phyloP scores from a whole-genome alignment of 2,329 filamentous ascomycete species.

The Cytospora piceicola region DNA sequence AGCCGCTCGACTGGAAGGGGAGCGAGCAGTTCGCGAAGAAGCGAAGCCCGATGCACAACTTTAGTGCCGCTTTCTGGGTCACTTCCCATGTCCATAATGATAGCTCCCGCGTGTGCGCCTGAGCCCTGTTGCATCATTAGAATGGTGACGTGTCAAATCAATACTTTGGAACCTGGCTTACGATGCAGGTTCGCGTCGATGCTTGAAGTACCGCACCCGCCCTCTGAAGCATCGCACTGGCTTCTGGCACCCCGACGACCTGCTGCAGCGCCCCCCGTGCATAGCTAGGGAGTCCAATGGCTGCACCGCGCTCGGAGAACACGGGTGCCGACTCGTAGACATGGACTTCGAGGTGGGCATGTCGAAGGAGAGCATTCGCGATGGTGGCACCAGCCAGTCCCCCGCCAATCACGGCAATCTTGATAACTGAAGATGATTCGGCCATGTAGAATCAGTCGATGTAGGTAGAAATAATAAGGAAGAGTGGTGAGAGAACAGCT shows the following conservation, averaged over 20 bases:
- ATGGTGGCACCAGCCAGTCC: conserved; percentile 33
- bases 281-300: conserved; percentile 32
- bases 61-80: conserved; percentile 13
- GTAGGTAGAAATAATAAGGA: neutral
- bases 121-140: conserved; percentile 27
- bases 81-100: conserved; percentile 30
- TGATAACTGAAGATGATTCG: conserved; percentile 4
- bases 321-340: conserved; percentile 35
- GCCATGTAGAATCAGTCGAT: conserved; percentile 3
- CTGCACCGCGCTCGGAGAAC: conserved; percentile 35
- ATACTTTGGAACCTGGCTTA: conserved; percentile 8
- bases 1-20: conserved; percentile 29
- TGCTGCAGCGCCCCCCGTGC: conserved; percentile 30
- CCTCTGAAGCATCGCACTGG: conserved; percentile 24
- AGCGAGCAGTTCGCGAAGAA: conserved; percentile 33
- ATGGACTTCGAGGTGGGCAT: conserved; percentile 32
- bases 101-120: conserved; percentile 23
- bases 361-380: conserved; percentile 33
- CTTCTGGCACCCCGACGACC: conserved; percentile 20
- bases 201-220: conserved; percentile 30
- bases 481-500: neutral
- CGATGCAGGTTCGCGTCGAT: conserved; percentile 12
- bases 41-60: conserved; percentile 33
- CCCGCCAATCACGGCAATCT: conserved; percentile 35
- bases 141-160: neutral